Conservation (phyloP, 176 grass and related monocot species). For the Triticum turgidum region DNA sequence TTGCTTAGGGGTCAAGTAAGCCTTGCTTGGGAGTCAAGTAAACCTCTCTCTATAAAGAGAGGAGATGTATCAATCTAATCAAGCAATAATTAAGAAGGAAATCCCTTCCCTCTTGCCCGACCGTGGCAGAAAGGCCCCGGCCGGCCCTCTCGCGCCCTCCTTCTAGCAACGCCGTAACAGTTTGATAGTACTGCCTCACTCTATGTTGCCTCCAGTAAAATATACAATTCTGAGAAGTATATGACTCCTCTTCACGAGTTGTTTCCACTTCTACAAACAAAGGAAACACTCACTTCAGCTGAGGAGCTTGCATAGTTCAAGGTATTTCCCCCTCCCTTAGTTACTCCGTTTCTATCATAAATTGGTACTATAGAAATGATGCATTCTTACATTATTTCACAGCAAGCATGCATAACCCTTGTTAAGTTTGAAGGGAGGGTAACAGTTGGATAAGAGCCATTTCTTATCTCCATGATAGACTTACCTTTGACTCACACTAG, state of each 20-base stretch:
- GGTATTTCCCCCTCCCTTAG: slow-evolving; percentile 29
- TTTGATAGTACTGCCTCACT: slow-evolving; percentile 72
- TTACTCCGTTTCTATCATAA: neutral
- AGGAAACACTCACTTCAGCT: slow-evolving; percentile 63
- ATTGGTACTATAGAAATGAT: neutral
- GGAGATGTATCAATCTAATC: too few relatives aligned
- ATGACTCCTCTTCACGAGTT: slow-evolving; percentile 74
- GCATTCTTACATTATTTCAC: neutral
- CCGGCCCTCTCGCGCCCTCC: too few relatives aligned
- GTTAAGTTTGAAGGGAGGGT: neutral
- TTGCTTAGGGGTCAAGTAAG: too few relatives aligned
- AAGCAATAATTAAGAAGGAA: too few relatives aligned
- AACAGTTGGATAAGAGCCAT: neutral
- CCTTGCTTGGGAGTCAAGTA: too few relatives aligned
- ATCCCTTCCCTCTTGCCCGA: too few relatives aligned
- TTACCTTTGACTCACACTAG: neutral
- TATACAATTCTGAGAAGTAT: slow-evolving; percentile 71
- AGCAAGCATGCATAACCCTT: neutral
- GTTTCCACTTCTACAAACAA: slow-evolving; percentile 84
- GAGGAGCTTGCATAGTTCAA: slow-evolving; percentile 75
- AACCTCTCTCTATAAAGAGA: too few relatives aligned
- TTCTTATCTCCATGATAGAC: neutral
- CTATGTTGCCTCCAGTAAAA: slow-evolving; percentile 85
- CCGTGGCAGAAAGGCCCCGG: too few relatives aligned
- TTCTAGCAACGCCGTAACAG: neutral